Base-by-base conservation (phyloP, 176 grass and related monocot genomes). In the Avena eriantha region DNA sequence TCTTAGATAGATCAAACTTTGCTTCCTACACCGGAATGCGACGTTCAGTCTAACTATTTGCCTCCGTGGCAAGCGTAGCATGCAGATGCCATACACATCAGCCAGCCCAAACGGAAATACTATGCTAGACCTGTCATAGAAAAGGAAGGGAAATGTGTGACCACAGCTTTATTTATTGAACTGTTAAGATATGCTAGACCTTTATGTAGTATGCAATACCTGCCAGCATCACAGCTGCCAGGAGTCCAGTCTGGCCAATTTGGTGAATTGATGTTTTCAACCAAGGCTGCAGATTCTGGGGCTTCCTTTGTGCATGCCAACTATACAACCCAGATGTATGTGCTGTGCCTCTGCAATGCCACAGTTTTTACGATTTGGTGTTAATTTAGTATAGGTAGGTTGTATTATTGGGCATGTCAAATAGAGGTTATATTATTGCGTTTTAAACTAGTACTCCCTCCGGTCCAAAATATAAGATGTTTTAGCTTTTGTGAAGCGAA, bases 241-340 rank as follows among this genome's bases (percentile, higher is more conserved):
- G 71, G 72, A 53, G 31, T 59, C 83, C 47, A 54, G 73, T 54
- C 47, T 54, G 73, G 83, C 73, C 59, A 85, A 26, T 77, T 77
- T 54, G 31, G 46, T 26, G 21, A 64, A 34, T 18, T 10, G 72
- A 48, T 65, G 39, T 7, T 64, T 65, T 41, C 29, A 85, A 53
- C 43, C 57, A 51, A 50, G 56, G 57, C 46, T 49, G 56, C 71
- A 76, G 56, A 16, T 63, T 50, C 26, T 36, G 17, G 65, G 57
- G 41, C 26, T 19, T 51, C 43, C 31, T 10, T 35, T 11, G 17
- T 81, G 26, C 9, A 51, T 65, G 56, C 55, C 70, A 64, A 76
- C 70, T 13, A 50, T 60, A 64, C 73, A 66, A 77, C 59, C 72
- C 4, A 35, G 26, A 64, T 77, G 14, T 65, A 76, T 60, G 82